Evolutionary conservation across 2,329 filamentous ascomycete species (phyloP).

Genomic region (Aureobasidium sp.): DNA sequence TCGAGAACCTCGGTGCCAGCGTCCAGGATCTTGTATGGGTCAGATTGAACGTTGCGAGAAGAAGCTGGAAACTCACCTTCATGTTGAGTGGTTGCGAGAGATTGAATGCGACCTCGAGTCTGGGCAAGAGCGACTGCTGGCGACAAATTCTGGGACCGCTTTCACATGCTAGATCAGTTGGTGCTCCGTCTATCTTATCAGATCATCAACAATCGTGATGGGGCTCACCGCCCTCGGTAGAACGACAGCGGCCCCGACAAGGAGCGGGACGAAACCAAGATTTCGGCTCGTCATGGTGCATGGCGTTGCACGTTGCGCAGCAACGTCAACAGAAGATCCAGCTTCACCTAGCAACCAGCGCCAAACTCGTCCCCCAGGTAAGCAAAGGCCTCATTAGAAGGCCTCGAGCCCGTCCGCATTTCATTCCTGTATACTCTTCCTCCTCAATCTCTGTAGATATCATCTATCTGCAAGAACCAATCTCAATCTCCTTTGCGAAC

Average conservation of each 20-base stretch:
- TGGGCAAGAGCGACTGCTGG: background rate
- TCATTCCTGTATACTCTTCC: slow-evolving; percentile 4
- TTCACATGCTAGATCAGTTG: background rate
- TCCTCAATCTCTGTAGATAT: background rate
- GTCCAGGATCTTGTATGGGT: slow-evolving; percentile 26
- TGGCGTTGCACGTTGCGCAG: slow-evolving; percentile 5
- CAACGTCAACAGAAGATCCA: background rate
- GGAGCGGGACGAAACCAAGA: slow-evolving; percentile 9
- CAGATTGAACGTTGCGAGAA: background rate
- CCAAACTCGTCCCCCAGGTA: background rate
- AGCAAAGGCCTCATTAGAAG: slow-evolving; percentile 16
- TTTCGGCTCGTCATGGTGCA: slow-evolving; percentile 7
- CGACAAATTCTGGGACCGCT: background rate
- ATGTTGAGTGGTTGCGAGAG: background rate
- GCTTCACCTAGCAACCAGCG: slow-evolving; percentile 13
- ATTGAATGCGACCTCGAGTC: background rate
- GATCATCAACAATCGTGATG: background rate
- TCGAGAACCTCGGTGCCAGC: slow-evolving; percentile 30
- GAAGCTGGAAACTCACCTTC: background rate
- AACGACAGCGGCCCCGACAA: background rate
- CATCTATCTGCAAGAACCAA: slow-evolving; percentile 8
- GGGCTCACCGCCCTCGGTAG: background rate
- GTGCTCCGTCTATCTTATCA: background rate
- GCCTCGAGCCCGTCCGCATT: background rate
- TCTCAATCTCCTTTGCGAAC: background rate